Base-by-base conservation (phyloP, 441 rosid species). In the Croton setiger region DNA sequence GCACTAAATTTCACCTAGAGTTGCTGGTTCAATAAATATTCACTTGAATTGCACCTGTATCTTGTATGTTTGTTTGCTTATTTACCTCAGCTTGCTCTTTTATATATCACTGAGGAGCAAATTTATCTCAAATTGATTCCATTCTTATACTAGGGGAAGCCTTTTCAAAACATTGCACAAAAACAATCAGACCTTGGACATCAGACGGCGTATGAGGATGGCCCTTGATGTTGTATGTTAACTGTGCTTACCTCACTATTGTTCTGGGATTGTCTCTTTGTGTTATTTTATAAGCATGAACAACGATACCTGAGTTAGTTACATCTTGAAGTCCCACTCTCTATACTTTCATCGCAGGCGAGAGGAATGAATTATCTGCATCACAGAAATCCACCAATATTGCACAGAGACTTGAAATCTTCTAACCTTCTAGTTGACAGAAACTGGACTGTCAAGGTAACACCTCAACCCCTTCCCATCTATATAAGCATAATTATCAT, bases 301-400 rank as follows among this genome's bases (percentile, higher is more conserved):
- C 18, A 33, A 11, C 23, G 15, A 41, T 44, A 9, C 31, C 39
- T 59, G 31, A 21, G 69, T 64, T 60, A 49, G 57, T 51, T n/a
- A 60, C 31, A 6, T 49, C 47, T n/a, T 31, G 33, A 67, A 62
- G 63, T 43, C 43, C 15, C 21, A 64, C 52, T 39, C 70, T 71
- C 33, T 11, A 2, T 17, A 7, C 36, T 70, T 43, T 58, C 58
- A 37, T 69, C 79, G 79, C 87, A 93, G 98, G 97, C 95, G 62
- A 80, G 88, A 81, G 98, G 96, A 64, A 87, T 90, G 97, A 89
- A 93, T 72, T 93, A 93, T 78, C 80, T 90, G 77, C 98, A 93
- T 74, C 90, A 65, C 56, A 84, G 98, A 73, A 87, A 85, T 74
- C 98, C 94, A 11, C 90, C 93, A 15, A 93, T 87, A 60, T 86